Evolutionary conservation across 2,329 filamentous ascomycete genomes (phyloP).

Genomic region (Onygena corvina): DNA sequence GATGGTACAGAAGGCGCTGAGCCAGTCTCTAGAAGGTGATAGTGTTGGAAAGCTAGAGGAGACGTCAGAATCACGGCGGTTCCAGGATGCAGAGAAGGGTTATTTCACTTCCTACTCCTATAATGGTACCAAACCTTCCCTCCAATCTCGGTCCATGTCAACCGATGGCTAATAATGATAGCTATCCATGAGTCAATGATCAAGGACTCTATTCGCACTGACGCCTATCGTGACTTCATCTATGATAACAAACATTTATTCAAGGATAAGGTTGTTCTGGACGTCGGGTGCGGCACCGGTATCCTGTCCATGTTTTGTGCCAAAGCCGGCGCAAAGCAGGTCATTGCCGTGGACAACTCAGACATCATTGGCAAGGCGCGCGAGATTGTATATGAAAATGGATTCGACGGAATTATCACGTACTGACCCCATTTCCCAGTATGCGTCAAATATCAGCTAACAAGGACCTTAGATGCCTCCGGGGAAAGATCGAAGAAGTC

Average conservation of each 20-base stretch:
- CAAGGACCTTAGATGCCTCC: conserved; percentile 44
- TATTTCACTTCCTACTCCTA: conserved; percentile 56
- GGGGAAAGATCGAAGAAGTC: conserved; percentile 82
- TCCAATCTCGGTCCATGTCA: background rate
- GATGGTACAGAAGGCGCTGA: conserved; percentile 54
- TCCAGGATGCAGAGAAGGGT: conserved; percentile 44
- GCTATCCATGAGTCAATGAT: conserved; percentile 95
- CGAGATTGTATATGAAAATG: conserved; percentile 74
- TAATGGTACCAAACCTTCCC: conserved; percentile 44
- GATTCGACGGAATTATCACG: conserved; percentile 60
- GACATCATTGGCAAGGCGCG: conserved; percentile 78
- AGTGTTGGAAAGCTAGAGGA: conserved; percentile 22
- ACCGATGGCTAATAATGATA: conserved; percentile 24
- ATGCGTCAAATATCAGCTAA: background rate
- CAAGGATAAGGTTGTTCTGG: conserved; percentile 71
- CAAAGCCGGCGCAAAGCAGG: conserved; percentile 70
- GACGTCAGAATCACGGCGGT: conserved; percentile 19
- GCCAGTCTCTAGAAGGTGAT: conserved; percentile 50
- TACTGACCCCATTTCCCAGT: conserved; percentile 18
- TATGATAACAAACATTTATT: conserved; percentile 85
- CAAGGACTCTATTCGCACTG: conserved; percentile 76
- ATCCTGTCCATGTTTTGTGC: conserved; percentile 94
- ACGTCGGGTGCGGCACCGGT: conserved; percentile 76
- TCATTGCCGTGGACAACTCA: conserved; percentile 86
- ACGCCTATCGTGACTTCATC: conserved; percentile 89